Evolutionary conservation across 2,329 filamentous ascomycete genomes (phyloP), one percentile per base, ranked within the genome.

Genomic region (Conoideocrella luteorostrata): DNA sequence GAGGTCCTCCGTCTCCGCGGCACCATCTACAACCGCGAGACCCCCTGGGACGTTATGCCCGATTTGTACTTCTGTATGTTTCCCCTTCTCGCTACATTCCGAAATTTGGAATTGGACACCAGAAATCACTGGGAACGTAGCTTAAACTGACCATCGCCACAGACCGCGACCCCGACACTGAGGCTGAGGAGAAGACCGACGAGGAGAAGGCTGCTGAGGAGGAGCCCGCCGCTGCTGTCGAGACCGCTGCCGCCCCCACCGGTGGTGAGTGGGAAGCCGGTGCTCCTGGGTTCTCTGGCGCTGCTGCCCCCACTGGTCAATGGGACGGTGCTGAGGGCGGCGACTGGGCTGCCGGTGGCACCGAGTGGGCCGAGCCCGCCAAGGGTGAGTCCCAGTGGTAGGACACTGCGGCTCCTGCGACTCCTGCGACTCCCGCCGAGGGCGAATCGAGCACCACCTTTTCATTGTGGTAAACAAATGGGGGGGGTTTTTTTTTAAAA

Each of bases 1-100:
- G 93, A 98, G 83, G 91, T 98, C 69, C 90, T 98, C 72, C 89
- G 94, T 69, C 89, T 98, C 66, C 89, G 93, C 63, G 93, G 94
- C 62, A 97, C 90, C 66, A 88, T 98, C 67, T 86, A 88, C 69
- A 88, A 80, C 80, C 89, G 93, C 70, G 93, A 98, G 76, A 84
- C 86, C 52, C 87, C 95, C 70, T 98, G 93, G 93, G 93, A 98
- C 69, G 86, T 95, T 74, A 97, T 98, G 84, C 88, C 94, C 64
- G 93, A 98, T 84, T 77, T 98, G 64, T 98, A 98, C 88, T 98
- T 98, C 85, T 96, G 77, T 81, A 78, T 56, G 77, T 75, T 40
- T 29, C 42, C 26, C 23, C 15, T 13, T 7, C 23, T 9, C 5
- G 17, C n/a, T 11, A 12, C 17, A 12, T 44, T 17, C 7, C 20